Percentiles rank a stretch among this genome's conserved stretches.
Conservation (phyloP, 371 early-diverging fungal genomes). For the Mucor sp. region DNA sequence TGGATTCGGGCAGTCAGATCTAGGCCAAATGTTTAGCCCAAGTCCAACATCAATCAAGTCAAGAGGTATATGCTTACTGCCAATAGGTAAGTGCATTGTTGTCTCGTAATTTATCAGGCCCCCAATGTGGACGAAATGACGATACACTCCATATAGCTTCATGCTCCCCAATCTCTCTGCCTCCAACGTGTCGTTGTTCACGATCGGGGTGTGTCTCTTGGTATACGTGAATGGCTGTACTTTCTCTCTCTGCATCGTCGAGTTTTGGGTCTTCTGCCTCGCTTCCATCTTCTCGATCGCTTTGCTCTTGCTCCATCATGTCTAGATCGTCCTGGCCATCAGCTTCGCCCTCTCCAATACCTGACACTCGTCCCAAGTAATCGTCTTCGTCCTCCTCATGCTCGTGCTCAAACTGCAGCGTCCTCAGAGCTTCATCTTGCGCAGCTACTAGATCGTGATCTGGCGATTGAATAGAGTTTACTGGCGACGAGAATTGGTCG, state of each 20-base stretch:
- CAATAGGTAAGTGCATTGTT: conserved; percentile 76
- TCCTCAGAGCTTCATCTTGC: background rate
- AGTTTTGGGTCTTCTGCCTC: conserved; percentile 12
- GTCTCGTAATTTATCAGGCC: conserved; percentile 69
- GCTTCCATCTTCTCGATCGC: background rate
- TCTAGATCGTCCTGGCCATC: background rate
- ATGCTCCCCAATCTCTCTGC: conserved; percentile 58
- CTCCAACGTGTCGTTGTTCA: conserved; percentile 32
- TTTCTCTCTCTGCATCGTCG: conserved; percentile 30
- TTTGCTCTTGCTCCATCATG: background rate
- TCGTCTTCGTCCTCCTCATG: background rate
- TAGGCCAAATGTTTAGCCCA: conserved; percentile 40
- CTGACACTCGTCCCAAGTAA: background rate
- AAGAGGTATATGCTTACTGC: conserved; percentile 68
- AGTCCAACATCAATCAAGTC: background rate
- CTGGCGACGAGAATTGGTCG: background rate
- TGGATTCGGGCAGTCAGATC: conserved; percentile 55
- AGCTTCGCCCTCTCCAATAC: background rate
- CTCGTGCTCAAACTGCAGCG: background rate
- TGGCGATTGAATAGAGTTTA: background rate
- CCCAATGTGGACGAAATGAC: conserved; percentile 68
- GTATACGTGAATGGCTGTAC: conserved; percentile 26
- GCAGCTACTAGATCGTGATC: background rate
- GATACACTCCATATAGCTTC: conserved; percentile 75
- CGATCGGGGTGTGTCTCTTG: conserved; percentile 35